These are phyloP conservation scores for Saksenaea vasiformis DNA, from an alignment of 371 early-diverging fungal genomes.

Conservation along the genomic window DNA sequence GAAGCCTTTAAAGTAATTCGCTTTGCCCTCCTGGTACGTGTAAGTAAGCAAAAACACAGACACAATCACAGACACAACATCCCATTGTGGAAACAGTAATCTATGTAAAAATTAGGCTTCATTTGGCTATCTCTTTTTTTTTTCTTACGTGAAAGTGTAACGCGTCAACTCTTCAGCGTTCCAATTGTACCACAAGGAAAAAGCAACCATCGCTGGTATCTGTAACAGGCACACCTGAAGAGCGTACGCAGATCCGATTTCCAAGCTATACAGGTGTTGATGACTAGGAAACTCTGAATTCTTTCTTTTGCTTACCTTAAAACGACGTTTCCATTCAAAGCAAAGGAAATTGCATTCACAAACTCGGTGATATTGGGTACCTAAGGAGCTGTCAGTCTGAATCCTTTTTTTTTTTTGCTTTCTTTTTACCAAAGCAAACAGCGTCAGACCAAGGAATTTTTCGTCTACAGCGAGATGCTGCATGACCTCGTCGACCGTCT, in stretches of 20 bases:
- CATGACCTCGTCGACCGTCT: slow-evolving; percentile 76
- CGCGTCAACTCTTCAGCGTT: slow-evolving; percentile 37
- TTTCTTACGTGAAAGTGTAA: slow-evolving; percentile 49
- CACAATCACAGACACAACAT: slow-evolving; percentile 83
- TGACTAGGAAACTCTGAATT: background rate
- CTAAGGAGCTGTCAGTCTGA: slow-evolving; percentile 7
- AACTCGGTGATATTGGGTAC: slow-evolving; percentile 96
- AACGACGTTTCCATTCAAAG: slow-evolving; percentile 89
- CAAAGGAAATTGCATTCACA: slow-evolving; percentile 96
- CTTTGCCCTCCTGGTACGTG: slow-evolving; percentile 93
- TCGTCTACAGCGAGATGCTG: slow-evolving; percentile 69
- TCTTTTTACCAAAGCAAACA: slow-evolving; percentile 81
- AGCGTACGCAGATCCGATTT: slow-evolving; percentile 96
- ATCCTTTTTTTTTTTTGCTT: background rate
- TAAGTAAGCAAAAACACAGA: slow-evolving; percentile 90
- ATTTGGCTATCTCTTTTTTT: background rate
- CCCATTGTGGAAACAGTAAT: slow-evolving; percentile 92
- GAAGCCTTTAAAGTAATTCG: slow-evolving; percentile 95
- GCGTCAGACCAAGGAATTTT: slow-evolving; percentile 88
- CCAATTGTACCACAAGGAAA: slow-evolving; percentile 73
- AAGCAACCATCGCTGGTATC: slow-evolving; percentile 90
- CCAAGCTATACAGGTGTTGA: slow-evolving; percentile 57
- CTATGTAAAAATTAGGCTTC: slow-evolving; percentile 44
- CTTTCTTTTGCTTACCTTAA: slow-evolving; percentile 50
- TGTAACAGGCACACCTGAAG: slow-evolving; percentile 95